Base-by-base conservation (phyloP, 352 stramenopile genomes). In the Hyaloperonospora arabidopsidis region DNA sequence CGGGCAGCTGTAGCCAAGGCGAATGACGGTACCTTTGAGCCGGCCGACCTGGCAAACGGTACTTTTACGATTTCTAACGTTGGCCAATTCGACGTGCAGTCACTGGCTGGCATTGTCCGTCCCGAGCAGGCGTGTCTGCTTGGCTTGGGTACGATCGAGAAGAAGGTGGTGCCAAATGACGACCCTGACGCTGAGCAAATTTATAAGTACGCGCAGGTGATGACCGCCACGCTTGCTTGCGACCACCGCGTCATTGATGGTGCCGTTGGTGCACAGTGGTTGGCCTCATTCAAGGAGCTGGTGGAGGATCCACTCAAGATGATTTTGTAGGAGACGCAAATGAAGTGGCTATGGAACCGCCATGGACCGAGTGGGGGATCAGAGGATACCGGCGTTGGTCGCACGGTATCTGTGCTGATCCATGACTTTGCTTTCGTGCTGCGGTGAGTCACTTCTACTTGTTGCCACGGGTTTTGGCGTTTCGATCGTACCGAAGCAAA, bases 241-340 rank as follows among this genome's bases (percentile, higher is more conserved):
- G 96, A 99, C 79, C 96, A 99, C 75, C 88, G 96, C 59, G 93
- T 98, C 45, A 95, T 99, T 61, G 96, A 99, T 67, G 96, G 96
- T 58, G 96, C 96, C 29, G 93, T 98, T 17, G 96, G 95, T 49
- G 96, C 96, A 38, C 80, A 97, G 68, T 99, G 93, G 94, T 70
- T 99, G 43, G 84, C 81, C 52, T 84, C 89, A 34, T 98, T 98
- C 76, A 98, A 98, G 80, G 84, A 87, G 54, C 74, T 97, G 57
- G 82, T 98, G n/a, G 93, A 99, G 68, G 93, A 97, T 70, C 96
- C 96, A 44, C 63, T 96, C 38, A 98, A 92, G 67, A 96, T 99
- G 79, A 93, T 99, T 59, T 84, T 99, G 64, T 99, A 84, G 86
- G 52, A 58, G 51, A 29, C 22, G 23, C 49, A 46, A 55, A 57